phyloP scores from a whole-genome alignment of 2,329 filamentous ascomycete genomes.

The Thelonectria discophora region DNA sequence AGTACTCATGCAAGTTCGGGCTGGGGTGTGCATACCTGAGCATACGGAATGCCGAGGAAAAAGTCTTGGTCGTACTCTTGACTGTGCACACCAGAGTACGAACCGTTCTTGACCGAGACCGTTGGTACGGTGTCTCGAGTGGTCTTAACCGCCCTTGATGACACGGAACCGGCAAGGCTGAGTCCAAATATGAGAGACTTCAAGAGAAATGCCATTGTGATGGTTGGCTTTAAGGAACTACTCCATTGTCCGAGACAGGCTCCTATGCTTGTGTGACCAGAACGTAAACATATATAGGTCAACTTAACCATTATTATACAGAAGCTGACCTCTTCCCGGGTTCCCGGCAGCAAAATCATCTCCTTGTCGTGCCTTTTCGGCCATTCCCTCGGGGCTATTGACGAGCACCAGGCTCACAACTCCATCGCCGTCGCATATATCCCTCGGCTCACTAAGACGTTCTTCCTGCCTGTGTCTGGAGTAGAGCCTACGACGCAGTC shows the following conservation, averaged over 20 bases:
- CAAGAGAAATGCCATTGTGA: constrained; percentile 10
- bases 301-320: background rate
- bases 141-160: constrained; percentile 2
- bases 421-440: background rate
- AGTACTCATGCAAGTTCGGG: background rate
- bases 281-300: constrained; percentile 1
- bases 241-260: background rate
- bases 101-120: constrained; percentile 37
- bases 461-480: background rate
- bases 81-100: constrained; percentile 34
- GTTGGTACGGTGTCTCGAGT: constrained; percentile 16
- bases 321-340: background rate
- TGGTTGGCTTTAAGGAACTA: background rate
- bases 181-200: constrained; percentile 12
- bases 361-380: constrained; percentile 9
- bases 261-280: background rate
- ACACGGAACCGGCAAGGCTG: constrained; percentile 6
- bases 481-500: background rate
- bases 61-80: constrained; percentile 33
- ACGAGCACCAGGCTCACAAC: background rate
- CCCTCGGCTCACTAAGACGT: background rate
- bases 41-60: constrained; percentile 38
- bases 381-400: constrained; percentile 15
- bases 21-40: constrained; percentile 25
- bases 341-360: background rate